Conservation (phyloP, 1,139 yeast genomes). For the Pichia sp. region DNA sequence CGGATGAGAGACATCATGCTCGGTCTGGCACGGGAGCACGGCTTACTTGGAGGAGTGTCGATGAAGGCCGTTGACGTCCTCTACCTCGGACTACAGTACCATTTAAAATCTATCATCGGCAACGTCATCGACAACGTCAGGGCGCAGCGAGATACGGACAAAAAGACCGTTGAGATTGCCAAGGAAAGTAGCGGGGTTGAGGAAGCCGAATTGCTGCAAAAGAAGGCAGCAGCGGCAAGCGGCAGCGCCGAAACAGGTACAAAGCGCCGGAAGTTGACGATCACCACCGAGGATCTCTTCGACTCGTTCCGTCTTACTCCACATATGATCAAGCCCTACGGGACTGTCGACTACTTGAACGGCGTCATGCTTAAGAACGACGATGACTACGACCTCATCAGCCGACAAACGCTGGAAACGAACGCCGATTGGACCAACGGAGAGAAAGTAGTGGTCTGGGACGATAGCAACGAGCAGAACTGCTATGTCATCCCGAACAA, state of each 20-base stretch:
- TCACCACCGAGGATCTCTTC: conserved; percentile 63
- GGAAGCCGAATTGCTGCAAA: not conserved
- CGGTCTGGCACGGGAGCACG: conserved; percentile 87
- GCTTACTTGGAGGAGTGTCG: conserved; percentile 77
- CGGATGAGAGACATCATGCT: conserved; percentile 64
- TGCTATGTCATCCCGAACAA: conserved; percentile 16
- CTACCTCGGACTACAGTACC: conserved; percentile 72
- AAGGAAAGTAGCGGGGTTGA: not conserved
- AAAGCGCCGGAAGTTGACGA: conserved; percentile 33
- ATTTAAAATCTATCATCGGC: conserved; percentile 70
- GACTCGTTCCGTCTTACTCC: conserved; percentile 65
- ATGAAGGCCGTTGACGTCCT: conserved; percentile 74
- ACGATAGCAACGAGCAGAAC: conserved; percentile 5
- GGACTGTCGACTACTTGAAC: conserved; percentile 39
- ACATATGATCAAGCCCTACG: conserved; percentile 63
- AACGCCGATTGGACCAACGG: not conserved
- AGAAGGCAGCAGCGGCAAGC: not conserved
- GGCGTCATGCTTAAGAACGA: conserved; percentile 43
- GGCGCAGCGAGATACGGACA: conserved; percentile 29
- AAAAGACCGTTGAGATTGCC: not conserved
- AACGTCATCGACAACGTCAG: conserved; percentile 70
- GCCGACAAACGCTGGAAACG: conserved; percentile 2
- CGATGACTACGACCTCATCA: conserved; percentile 39
- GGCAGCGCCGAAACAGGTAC: not conserved
- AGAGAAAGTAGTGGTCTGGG: conserved; percentile 8